Evolutionary conservation across 208 protist species (phyloP), one percentile per base, ranked within the genome.

Genomic region (Herpetomonas tarakana): DNA sequence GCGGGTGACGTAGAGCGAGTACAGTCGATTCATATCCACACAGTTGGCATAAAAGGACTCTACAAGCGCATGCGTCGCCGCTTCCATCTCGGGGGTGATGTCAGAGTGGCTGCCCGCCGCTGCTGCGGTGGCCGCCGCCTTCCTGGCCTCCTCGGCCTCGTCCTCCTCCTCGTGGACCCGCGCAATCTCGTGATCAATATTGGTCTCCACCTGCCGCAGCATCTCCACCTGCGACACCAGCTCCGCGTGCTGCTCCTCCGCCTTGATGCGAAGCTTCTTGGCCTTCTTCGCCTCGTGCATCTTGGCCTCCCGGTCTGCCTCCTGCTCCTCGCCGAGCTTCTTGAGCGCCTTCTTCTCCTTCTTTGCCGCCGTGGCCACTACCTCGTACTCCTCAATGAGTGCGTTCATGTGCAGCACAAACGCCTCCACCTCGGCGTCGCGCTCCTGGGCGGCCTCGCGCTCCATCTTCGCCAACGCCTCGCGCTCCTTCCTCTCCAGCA

Each of bases 371-470:
- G 47, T 57, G 1, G 78, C 72, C 18, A 91, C 64, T 26, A 59
- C 12, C 64, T 93, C 85, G 71, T 91, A 93, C 64, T 96, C 86
- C 29, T 93, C 81, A 46, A 93, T 94, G 55, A 88, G 68, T 0
- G 31, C 27, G 69, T 96, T 91, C 85, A 92, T 90, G 55, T 83
- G 76, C 47, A 86, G 54, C 21, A 83, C 76, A 62, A 91, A 93
- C 45, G 46, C 16, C 44, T 82, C 76, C 27, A 88, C 77, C 57
- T 76, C 67, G 24, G 58, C 27, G 52, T 93, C 78, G 6, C 80
- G 58, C 60, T 82, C 71, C 45, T 49, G 50, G 21, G 18, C 46
- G 31, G 70, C 71, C 28, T 78, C 61, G 6, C 26, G 68, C 39
- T 86, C 59, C 49, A 60, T 49, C 29, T 58, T 30, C 19, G 25